phyloP scores from a whole-genome alignment of 768 basidiomycete species.

The Russula sp. region DNA sequence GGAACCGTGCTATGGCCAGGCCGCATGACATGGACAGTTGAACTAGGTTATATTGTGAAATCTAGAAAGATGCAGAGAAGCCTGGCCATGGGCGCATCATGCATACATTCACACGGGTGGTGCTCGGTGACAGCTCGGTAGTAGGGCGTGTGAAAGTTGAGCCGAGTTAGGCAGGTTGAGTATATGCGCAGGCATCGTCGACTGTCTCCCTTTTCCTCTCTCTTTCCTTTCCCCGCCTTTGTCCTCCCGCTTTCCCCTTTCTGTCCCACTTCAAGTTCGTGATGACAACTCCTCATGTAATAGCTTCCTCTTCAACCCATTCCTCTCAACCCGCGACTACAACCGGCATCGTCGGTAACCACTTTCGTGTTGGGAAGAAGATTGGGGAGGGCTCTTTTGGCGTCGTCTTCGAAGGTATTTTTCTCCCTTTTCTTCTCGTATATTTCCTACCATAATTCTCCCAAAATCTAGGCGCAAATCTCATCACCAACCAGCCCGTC shows the following conservation, averaged over 20 bases:
- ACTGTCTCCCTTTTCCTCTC: slow-evolving; percentile 4
- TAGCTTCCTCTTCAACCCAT: slow-evolving; percentile 67
- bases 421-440: background rate
- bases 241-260: slow-evolving; percentile 18
- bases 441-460: background rate
- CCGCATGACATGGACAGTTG: background rate
- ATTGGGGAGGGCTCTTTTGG: slow-evolving; percentile 99
- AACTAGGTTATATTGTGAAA: too few relatives aligned
- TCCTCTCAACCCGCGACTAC: slow-evolving; percentile 51
- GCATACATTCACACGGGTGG: background rate
- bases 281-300: slow-evolving; percentile 83
- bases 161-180: background rate
- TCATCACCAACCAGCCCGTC: slow-evolving; percentile 79
- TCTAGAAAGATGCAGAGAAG: too few relatives aligned
- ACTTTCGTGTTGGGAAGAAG: slow-evolving; percentile 93
- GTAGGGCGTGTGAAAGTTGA: background rate
- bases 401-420: slow-evolving; percentile 90
- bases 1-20: background rate
- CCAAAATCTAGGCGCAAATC: slow-evolving; percentile 61
- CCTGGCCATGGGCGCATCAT: too few relatives aligned
- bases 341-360: slow-evolving; percentile 72
- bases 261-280: slow-evolving; percentile 6
- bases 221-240: slow-evolving; percentile 16
- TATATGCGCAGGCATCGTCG: background rate
- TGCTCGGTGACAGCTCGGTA: background rate